Evolutionary conservation across 306 rosid genomes (phyloP), one percentile per base, ranked within the genome.

Genomic region (Vigna nakashimae): DNA sequence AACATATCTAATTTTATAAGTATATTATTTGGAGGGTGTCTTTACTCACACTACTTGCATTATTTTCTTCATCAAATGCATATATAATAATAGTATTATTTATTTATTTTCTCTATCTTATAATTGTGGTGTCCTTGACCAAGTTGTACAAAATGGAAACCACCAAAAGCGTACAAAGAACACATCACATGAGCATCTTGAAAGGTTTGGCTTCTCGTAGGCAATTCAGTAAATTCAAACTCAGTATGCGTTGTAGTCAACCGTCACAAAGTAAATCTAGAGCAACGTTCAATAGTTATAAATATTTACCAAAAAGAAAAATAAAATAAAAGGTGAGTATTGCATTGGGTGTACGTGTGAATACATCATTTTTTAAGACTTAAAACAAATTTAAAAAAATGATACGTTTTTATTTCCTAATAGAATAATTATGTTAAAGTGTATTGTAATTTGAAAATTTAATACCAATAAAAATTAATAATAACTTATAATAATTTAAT

Each of bases 161-260:
- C 24, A 62, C 46, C 46, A 62, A 62, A 62, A 34, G 5, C 7
- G 32, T 34, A 62, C 45, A 62, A 62, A 32, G 16, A 34, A 32
- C 68, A 62, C 45, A 62, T 62, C 68, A 62, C 24, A 16, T 62
- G 68, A 32, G 9, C 65, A 28, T 30, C 65, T 6, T 59, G 11
- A 59, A 30, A 62, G 45, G 18, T 30, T 60, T 60, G 43, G 18
- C 20, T 60, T 60, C 66, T 30, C 20, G 0, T 28, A 6, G 20
- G 32, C 11, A 62, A 62, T 16, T 7, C 4, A 16, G 24, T 62
- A 62, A 62, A 17, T 4, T 65, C 20, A 59, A 13, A 6, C n/a
- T n/a, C n/a, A n/a, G n/a, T n/a, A n/a, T n/a, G n/a, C n/a, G 3
- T 42, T 28, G 17, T 17, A 59, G n/a, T 59, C 11, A 59, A 8